phyloP scores from a whole-genome alignment of 768 basidiomycete species.

The Sistotremastrum niveocremeum region DNA sequence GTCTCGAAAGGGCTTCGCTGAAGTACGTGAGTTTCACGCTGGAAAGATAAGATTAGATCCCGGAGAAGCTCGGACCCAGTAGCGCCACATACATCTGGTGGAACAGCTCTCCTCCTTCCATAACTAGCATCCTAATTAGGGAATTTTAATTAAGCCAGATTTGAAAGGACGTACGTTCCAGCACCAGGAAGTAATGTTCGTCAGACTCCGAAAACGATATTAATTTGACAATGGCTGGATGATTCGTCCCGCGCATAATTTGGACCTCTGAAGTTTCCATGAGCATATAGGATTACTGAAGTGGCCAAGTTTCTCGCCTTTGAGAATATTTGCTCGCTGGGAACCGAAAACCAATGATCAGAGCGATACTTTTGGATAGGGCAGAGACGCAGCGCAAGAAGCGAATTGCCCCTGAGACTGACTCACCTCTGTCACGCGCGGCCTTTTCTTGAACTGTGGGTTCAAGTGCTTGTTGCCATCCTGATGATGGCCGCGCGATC shows the following conservation, averaged over 20 bases:
- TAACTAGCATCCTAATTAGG: slow-evolving; percentile 36
- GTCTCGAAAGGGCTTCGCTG: slow-evolving; percentile 90
- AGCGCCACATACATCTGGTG: slow-evolving; percentile 55
- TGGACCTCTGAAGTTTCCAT: slow-evolving; percentile 64
- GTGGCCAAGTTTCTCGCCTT: slow-evolving; percentile 36
- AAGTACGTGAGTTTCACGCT: slow-evolving; percentile 95
- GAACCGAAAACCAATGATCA: slow-evolving; percentile 7
- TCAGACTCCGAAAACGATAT: slow-evolving; percentile 82
- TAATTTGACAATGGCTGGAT: slow-evolving; percentile 88
- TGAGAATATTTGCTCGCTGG: slow-evolving; percentile 94
- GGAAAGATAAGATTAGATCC: neutral
- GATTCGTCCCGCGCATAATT: slow-evolving; percentile 92
- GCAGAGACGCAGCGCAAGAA: slow-evolving; percentile 9
- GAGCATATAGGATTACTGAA: neutral
- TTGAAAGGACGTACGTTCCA: slow-evolving; percentile 54
- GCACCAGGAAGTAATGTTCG: slow-evolving; percentile 87
- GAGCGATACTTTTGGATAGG: slow-evolving; percentile 9
- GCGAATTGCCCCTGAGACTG: slow-evolving; percentile 14
- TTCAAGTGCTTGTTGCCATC: slow-evolving; percentile 89
- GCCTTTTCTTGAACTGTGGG: slow-evolving; percentile 89
- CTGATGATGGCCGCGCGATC: slow-evolving; percentile 25
- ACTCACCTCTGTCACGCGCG: slow-evolving; percentile 94
- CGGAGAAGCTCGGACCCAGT: neutral
- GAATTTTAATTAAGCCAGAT: neutral
- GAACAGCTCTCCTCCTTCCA: slow-evolving; percentile 97